These are phyloP conservation scores for Colletotrichum cuscutae DNA, from an alignment of 2,329 filamentous ascomycete species.

Conservation along the genomic window DNA sequence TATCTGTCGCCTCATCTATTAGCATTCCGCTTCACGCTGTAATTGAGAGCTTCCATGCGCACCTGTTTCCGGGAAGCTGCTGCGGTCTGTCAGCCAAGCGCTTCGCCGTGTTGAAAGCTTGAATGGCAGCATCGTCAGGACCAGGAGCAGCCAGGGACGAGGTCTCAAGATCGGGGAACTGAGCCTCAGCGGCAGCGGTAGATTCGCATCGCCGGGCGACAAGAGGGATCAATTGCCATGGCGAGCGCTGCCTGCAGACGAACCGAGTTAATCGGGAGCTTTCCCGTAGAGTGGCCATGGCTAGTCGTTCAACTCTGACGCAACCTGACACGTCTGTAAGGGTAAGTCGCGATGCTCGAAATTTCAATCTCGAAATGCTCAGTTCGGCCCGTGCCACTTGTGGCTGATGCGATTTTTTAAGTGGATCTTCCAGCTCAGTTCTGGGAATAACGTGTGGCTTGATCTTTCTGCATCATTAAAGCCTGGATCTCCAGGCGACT, in stretches of 20 bases:
- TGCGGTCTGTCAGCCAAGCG: constrained; percentile 46
- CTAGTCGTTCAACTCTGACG: constrained; percentile 33
- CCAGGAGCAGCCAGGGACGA: constrained; percentile 58
- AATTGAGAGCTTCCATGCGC: constrained; percentile 37
- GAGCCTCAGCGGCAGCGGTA: constrained; percentile 52
- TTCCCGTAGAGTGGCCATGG: constrained; percentile 55
- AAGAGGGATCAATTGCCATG: constrained; percentile 37
- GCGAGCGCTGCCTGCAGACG: constrained; percentile 43
- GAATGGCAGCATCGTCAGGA: constrained; percentile 49
- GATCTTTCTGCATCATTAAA: neutral
- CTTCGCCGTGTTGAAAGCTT: constrained; percentile 54
- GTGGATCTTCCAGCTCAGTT: neutral
- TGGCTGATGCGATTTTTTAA: constrained; percentile 8
- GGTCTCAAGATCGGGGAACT: constrained; percentile 61
- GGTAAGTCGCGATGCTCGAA: constrained; percentile 33
- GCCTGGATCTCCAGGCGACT: neutral
- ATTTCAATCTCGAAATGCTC: constrained; percentile 36
- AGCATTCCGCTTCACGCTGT: constrained; percentile 39
- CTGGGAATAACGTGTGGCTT: constrained; percentile 8
- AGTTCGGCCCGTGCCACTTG: constrained; percentile 29
- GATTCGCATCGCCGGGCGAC: constrained; percentile 55
- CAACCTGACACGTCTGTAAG: constrained; percentile 21
- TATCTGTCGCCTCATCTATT: constrained; percentile 64
- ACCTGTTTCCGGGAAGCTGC: constrained; percentile 60
- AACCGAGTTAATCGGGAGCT: constrained; percentile 48